Conservation (phyloP, 192 early-diverging fungal genomes). For the Mortierella antarctica region DNA sequence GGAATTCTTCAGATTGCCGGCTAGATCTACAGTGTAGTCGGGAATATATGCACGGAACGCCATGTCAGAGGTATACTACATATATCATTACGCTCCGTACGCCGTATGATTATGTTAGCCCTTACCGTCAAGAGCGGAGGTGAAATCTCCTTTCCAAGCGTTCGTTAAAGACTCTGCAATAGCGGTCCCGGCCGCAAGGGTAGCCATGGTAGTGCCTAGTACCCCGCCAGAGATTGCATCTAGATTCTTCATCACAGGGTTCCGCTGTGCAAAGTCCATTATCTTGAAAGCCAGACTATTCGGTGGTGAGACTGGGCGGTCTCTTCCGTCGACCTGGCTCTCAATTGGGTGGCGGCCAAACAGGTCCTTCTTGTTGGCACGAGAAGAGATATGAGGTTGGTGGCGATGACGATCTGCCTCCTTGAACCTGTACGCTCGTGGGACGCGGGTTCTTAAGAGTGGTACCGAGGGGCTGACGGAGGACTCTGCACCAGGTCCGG, state of each 20-base stretch:
- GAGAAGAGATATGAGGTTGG: constrained; percentile 21
- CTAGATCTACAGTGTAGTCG: neutral
- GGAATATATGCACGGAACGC: neutral
- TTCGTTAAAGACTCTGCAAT: constrained; percentile 7
- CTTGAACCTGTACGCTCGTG: constrained; percentile 18
- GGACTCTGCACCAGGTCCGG: constrained; percentile 4
- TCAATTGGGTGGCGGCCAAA: neutral
- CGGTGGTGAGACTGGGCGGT: neutral
- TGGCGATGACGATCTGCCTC: constrained; percentile 37
- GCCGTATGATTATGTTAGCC: neutral
- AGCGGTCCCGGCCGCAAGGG: constrained; percentile 6
- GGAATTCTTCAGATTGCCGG: neutral
- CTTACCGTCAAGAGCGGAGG: neutral
- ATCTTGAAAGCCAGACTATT: constrained; percentile 20
- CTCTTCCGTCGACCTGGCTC: neutral
- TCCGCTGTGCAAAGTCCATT: constrained; percentile 22
- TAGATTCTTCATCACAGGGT: constrained; percentile 11
- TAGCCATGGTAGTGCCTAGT: constrained; percentile 14
- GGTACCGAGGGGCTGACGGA: neutral
- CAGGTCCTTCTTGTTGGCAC: neutral
- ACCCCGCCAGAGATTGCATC: constrained; percentile 34
- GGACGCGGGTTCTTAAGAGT: neutral
- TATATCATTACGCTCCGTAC: neutral
- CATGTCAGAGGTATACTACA: neutral
- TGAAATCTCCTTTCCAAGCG: constrained; percentile 8